Evolutionary conservation across 2,329 filamentous ascomycete genomes (phyloP), one percentile per base, ranked within the genome.

Genomic region (Juglanconis sp.): DNA sequence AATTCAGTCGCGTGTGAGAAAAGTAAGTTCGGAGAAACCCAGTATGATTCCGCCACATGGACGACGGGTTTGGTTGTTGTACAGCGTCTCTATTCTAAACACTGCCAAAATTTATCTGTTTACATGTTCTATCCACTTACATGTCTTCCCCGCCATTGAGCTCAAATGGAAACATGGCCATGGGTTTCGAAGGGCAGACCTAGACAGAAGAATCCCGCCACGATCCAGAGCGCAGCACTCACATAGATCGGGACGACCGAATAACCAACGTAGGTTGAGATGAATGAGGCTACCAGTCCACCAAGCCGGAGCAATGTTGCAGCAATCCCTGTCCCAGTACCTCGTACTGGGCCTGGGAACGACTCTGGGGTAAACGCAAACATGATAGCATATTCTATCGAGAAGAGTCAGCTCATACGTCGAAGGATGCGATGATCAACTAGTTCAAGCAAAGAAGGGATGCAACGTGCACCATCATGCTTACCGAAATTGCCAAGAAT

Each of bases 281-380:
- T 73, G 17, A 79, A 64, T 30, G 74, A 76, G 1, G 78, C 78
- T 1, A 69, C 69, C 2, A 80, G 66, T 1, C 77, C 76, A 56
- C 73, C 73, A 6, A 74, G 46, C 1, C 74, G 71, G 11, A 75
- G 68, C 8, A 76, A 64, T 1, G 74, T 75, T 0, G 77, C 76
- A 0, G 76, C 75, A 4, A 75, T 68, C 1, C 81, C 81, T 1
- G 78, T 80, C 5, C 80, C 84, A 0, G 82, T 84, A 3, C 82
- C 83, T 0, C 83, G 74, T 49, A 81, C 75, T 0, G 82, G 79
- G 2, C 79, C 81, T 0, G 82, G 82, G 69, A 86, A 86, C 0
- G 81, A 81, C 65, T 86, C 82, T 0, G 83, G 83, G 0, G 83
- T 86, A 70, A 76, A 80, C 0, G 76, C 77, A 56, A 78, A 80